These are phyloP conservation scores for Camelina hispida DNA, from an alignment of 345 rosid genomes.

Conservation along the genomic window DNA sequence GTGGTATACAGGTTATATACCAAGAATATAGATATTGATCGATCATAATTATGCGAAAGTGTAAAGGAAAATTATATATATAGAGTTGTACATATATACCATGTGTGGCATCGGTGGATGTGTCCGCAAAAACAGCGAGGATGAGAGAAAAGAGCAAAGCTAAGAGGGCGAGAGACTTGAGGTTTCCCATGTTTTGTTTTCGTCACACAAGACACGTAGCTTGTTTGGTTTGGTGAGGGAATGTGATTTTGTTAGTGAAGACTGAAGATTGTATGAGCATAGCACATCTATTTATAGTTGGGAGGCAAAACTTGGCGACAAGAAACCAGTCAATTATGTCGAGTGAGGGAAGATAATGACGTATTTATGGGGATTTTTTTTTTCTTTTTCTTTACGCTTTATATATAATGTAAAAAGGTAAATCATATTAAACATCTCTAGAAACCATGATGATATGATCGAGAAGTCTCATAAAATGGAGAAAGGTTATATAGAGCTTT, in stretches of 20 bases:
- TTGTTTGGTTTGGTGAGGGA: conserved; percentile 30
- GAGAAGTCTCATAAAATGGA: not conserved
- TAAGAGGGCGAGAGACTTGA: conserved; percentile 33
- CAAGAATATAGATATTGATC: not conserved
- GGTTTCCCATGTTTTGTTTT: conserved; percentile 33
- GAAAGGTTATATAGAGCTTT: not conserved
- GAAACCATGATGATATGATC: conserved; percentile 6
- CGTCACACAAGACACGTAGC: not conserved
- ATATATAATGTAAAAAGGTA: not conserved
- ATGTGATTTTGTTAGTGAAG: conserved; percentile 25
- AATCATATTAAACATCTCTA: not conserved
- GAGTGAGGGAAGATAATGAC: conserved; percentile 29
- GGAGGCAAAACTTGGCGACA: conserved; percentile 33
- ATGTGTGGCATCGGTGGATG: conserved; percentile 38
- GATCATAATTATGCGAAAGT: not conserved
- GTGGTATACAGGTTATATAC: conserved; percentile 1
- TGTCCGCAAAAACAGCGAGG: conserved; percentile 40
- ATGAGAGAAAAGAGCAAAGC: conserved; percentile 36
- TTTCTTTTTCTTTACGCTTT: not conserved
- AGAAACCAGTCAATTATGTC: conserved; percentile 40
- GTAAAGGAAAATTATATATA: not conserved
- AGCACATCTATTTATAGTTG: conserved; percentile 35
- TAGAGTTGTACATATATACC: conserved; percentile 23
- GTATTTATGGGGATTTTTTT: conserved; percentile 2
- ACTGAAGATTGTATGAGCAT: conserved; percentile 15